A percentile compares a stretch with the other conserved stretches of the same genome.
Conservation (phyloP, 1,284 basidiomycete species). For the Tilletia indica region DNA sequence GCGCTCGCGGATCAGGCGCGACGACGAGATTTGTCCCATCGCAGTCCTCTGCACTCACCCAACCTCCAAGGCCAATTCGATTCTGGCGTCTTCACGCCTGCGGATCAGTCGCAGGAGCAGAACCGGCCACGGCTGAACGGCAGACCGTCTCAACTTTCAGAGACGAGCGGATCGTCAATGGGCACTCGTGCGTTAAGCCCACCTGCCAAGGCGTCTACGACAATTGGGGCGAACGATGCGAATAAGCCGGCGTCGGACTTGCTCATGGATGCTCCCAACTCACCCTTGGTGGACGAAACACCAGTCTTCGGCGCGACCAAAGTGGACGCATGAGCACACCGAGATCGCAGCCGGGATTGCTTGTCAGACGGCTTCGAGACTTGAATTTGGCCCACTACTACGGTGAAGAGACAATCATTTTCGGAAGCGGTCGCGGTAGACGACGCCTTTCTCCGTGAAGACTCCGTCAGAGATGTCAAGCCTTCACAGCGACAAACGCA, state of each 20-base stretch:
- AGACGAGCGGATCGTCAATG: neutral
- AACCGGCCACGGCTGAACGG: neutral
- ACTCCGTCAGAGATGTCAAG: too few relatives aligned
- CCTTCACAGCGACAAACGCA: neutral
- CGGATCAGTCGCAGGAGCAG: neutral
- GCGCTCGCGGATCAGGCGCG: neutral
- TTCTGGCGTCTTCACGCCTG: neutral
- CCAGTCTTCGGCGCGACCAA: neutral
- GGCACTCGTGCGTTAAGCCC: too few relatives aligned
- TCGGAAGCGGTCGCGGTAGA: too few relatives aligned
- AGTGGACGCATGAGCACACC: neutral
- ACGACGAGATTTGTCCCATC: neutral
- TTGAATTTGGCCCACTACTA: too few relatives aligned
- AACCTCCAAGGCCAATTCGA: neutral
- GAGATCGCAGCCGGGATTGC: neutral
- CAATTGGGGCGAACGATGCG: neutral
- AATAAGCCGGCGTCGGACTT: neutral
- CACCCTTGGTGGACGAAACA: neutral
- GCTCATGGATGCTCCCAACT: neutral
- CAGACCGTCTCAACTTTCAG: neutral
- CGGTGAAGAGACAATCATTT: too few relatives aligned
- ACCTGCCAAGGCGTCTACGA: too few relatives aligned
- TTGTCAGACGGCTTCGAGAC: neutral
- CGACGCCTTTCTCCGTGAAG: too few relatives aligned
- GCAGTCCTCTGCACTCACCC: constrained; percentile 4